Evolutionary conservation across 2,329 filamentous ascomycete genomes (phyloP), one percentile per base, ranked within the genome.

Genomic region (Cordyceps javanica): DNA sequence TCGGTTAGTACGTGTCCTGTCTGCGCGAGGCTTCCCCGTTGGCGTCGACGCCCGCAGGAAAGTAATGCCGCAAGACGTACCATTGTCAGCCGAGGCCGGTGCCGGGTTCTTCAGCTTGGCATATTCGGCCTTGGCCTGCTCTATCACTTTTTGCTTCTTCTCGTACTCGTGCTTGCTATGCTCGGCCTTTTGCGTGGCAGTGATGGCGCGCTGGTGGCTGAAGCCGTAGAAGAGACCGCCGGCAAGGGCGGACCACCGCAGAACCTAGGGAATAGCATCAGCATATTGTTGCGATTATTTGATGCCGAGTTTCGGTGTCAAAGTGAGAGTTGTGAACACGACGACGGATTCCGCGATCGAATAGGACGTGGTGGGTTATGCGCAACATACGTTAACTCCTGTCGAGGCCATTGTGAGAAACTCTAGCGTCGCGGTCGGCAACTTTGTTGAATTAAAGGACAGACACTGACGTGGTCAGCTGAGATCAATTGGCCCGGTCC

Each of bases 181-280:
- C 65, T 86, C 80, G 61, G 82, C 76, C 77, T 86, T 89, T 70
- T 91, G 85, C 68, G 82, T 75, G 58, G 89, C 75, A 66, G 78
- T 87, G 75, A 99, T 88, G 62, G 85, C 83, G 70, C 88, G 82
- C 80, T 99, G 94, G 81, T 96, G 93, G 76, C 87, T 90, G 80
- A 96, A 86, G 74, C 94, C 94, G 81, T 99, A 99, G 78, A 96
- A 87, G 72, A 97, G 79, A 73, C 94, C 94, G 70, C 91, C 81
- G 70, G 87, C 89, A 66, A 99, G 89, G 72, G 92, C 92, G 71
- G 91, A 93, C 83, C 93, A 99, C 78, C 94, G 92, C 75, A 97
- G 85, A 75, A 99, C 93, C 94, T 99, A 75, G 54, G 67, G 62
- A 32, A 56, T 57, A 64, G 62, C 67, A 68, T 71, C 68, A 71